Percentiles rank a stretch among this genome's conserved stretches.
These are phyloP conservation scores for Stromatinia cepivora DNA, from an alignment of 2,329 filamentous ascomycete species.

Conservation along the genomic window DNA sequence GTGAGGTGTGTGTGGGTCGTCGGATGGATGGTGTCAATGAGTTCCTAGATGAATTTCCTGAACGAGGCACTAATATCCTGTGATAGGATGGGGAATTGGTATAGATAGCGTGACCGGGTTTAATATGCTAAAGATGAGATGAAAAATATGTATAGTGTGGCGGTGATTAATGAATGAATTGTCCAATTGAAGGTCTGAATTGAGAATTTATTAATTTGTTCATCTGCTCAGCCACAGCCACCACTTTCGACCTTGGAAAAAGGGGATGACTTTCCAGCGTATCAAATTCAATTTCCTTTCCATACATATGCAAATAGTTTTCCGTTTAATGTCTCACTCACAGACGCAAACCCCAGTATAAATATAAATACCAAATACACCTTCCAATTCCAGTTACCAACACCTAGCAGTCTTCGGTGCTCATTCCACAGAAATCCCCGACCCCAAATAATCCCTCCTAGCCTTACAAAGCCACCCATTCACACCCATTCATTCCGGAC, in stretches of 20 bases:
- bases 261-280: conserved; percentile 9
- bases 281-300: background rate
- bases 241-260: background rate
- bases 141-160: conserved; percentile 6
- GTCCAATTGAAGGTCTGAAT: background rate
- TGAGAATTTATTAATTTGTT: background rate
- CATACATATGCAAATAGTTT: background rate
- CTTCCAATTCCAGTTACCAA: conserved; percentile 7
- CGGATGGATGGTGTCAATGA: conserved; percentile 6
- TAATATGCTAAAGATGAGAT: conserved; percentile 3
- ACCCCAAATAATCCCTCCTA: conserved; percentile 9
- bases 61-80: background rate
- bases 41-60: background rate
- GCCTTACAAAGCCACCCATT: conserved; percentile 7
- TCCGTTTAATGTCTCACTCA: conserved; percentile 8
- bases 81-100: conserved; percentile 11
- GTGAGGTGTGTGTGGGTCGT: conserved; percentile 5
- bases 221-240: conserved; percentile 7
- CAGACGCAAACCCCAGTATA: background rate
- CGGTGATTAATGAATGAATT: conserved; percentile 1
- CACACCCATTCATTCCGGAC: conserved; percentile 1
- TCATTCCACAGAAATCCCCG: background rate
- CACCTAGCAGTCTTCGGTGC: background rate
- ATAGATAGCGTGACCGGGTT: background rate
- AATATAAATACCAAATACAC: conserved; percentile 12